These are phyloP conservation scores for Trypanosoma rangeli DNA, from an alignment of 208 protist species.

Conservation along the genomic window DNA sequence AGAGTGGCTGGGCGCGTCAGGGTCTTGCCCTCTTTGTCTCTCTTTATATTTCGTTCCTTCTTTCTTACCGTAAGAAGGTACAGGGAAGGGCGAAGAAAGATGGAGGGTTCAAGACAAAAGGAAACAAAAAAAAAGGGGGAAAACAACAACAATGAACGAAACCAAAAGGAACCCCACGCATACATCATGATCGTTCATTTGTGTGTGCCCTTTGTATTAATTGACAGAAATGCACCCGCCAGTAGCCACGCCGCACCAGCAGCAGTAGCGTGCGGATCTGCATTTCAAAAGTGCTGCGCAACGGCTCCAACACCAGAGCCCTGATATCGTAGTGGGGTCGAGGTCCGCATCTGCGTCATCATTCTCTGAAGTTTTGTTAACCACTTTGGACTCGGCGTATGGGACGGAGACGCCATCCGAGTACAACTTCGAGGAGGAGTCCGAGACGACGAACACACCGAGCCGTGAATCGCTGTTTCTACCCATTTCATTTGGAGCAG, in stretches of 20 bases:
- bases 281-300: neutral
- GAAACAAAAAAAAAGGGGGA: neutral
- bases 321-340: no score
- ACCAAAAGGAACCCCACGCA: neutral
- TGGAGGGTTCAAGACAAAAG: no score
- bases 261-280: neutral
- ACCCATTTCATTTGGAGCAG: conserved; percentile 4
- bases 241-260: neutral
- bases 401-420: neutral
- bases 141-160: neutral
- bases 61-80: neutral
- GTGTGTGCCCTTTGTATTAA: neutral
- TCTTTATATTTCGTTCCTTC: neutral
- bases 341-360: neutral
- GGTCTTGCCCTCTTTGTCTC: neutral
- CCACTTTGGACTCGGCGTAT: neutral
- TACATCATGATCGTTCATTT: neutral
- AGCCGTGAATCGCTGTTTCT: conserved; percentile 12
- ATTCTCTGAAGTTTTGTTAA: neutral
- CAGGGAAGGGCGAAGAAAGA: no score
- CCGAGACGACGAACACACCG: conserved; percentile 12
- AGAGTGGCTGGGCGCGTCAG: neutral
- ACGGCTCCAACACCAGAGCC: neutral
- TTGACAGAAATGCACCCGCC: neutral
- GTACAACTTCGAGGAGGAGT: conserved; percentile 10